Percentiles rank a stretch among this genome's conserved stretches.
phyloP scores from a whole-genome alignment of 2,329 filamentous ascomycete species.

The Calonectria hongkongensis region DNA sequence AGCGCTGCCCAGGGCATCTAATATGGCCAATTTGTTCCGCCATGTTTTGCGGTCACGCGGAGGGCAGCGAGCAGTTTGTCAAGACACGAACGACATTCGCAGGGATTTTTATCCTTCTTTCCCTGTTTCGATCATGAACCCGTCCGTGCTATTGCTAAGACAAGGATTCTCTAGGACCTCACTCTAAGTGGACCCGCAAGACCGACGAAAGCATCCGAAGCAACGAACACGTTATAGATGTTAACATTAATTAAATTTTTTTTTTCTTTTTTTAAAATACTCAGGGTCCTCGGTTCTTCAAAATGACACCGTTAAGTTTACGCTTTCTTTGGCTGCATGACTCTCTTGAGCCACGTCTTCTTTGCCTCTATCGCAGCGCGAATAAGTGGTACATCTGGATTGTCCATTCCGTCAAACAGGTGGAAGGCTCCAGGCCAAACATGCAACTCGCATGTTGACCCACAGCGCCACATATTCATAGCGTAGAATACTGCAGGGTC shows the following conservation, averaged over 20 bases:
- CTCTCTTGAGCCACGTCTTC: conserved; percentile 41
- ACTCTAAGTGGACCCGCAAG: too few relatives aligned
- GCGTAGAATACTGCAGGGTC: conserved; percentile 47
- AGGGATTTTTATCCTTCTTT: background rate
- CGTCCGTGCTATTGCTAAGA: too few relatives aligned
- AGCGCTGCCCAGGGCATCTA: background rate
- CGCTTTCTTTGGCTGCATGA: conserved; percentile 19
- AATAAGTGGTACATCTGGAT: conserved; percentile 43
- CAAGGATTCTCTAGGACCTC: too few relatives aligned
- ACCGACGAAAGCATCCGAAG: too few relatives aligned
- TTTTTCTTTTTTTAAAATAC: too few relatives aligned
- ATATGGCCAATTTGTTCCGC: background rate
- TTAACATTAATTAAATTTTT: too few relatives aligned
- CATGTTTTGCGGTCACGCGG: background rate
- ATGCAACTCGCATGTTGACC: conserved; percentile 48
- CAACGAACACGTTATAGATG: too few relatives aligned
- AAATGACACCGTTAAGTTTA: background rate
- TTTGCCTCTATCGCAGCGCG: conserved; percentile 42
- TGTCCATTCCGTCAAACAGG: conserved; percentile 44
- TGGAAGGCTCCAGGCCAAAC: conserved; percentile 49
- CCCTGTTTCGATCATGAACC: too few relatives aligned
- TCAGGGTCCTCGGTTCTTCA: too few relatives aligned
- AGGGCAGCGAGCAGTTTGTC: background rate
- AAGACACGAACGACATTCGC: background rate
- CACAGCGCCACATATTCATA: conserved; percentile 46